These are phyloP conservation scores for Verticillium dahliae DNA, from an alignment of 2,329 filamentous ascomycete species.

Conservation along the genomic window DNA sequence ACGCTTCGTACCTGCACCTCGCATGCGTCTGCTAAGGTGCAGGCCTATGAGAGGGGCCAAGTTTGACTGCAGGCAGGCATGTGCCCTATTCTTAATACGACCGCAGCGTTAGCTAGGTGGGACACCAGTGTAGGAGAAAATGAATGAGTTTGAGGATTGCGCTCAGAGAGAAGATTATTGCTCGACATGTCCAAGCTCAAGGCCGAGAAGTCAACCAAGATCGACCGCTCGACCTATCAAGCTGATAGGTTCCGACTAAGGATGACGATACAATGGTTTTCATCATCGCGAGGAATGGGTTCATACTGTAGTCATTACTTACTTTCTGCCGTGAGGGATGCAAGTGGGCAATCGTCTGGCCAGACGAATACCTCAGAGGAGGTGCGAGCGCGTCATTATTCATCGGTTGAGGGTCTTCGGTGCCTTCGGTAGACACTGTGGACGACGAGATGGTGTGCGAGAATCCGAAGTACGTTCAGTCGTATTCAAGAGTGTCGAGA, in stretches of 20 bases:
- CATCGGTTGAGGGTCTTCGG: too few relatives aligned
- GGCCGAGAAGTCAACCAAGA: conserved; percentile 11
- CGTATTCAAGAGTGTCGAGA: conserved; percentile 55
- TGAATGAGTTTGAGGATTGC: neutral
- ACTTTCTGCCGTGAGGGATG: too few relatives aligned
- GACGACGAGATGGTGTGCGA: conserved; percentile 34
- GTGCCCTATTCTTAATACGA: neutral
- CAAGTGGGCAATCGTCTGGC: too few relatives aligned
- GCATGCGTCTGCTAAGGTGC: too few relatives aligned
- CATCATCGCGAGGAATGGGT: conserved; percentile 56
- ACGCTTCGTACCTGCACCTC: too few relatives aligned
- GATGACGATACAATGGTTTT: conserved; percentile 89
- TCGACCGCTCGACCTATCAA: conserved; percentile 14
- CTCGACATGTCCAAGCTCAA: conserved; percentile 36
- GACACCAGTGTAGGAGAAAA: neutral
- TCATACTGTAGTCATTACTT: neutral
- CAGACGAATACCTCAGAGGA: too few relatives aligned
- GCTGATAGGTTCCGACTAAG: conserved; percentile 67
- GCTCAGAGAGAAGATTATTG: conserved; percentile 52
- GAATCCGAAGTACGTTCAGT: conserved; percentile 30
- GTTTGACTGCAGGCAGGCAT: too few relatives aligned
- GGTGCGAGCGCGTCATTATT: too few relatives aligned
- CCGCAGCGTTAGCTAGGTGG: neutral
- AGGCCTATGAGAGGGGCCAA: too few relatives aligned
- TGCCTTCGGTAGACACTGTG: neutral